These are phyloP conservation scores for Mollisia scopiformis DNA, from an alignment of 2,329 filamentous ascomycete species.

Conservation along the genomic window DNA sequence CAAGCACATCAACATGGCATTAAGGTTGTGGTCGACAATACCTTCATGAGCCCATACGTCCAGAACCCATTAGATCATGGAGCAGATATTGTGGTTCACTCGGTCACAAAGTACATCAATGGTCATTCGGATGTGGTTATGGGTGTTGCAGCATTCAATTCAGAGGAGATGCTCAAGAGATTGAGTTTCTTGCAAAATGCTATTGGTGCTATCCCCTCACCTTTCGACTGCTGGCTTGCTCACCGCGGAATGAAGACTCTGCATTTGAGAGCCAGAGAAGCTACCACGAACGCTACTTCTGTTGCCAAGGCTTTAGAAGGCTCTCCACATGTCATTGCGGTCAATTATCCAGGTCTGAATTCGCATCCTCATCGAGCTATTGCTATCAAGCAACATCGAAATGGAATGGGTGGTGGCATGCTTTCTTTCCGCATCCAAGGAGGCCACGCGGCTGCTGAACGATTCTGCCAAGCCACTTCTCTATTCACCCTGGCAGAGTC, in stretches of 20 bases:
- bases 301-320: constrained; percentile 78
- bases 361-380: constrained; percentile 87
- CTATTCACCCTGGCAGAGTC: constrained; percentile 95
- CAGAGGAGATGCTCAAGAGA: constrained; percentile 73
- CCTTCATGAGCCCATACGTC: constrained; percentile 93
- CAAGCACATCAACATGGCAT: constrained; percentile 87
- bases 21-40: constrained; percentile 98
- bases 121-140: constrained; percentile 96
- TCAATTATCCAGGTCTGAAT: constrained; percentile 93
- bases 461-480: constrained; percentile 86
- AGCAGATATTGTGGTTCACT: constrained; percentile 95
- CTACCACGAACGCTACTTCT: constrained; percentile 76
- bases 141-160: constrained; percentile 96
- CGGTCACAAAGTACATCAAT: constrained; percentile 99
- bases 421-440: constrained; percentile 93
- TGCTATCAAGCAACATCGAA: constrained; percentile 86
- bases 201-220: constrained; percentile 89
- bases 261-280: constrained; percentile 87
- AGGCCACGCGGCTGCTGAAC: constrained; percentile 81
- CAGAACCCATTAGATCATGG: constrained; percentile 96
- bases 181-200: constrained; percentile 95
- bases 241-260: constrained; percentile 97
- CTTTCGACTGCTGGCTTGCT: constrained; percentile 98
- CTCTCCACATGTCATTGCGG: constrained; percentile 80
- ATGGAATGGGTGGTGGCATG: constrained; percentile 96